phyloP scores from a whole-genome alignment of 345 rosid genomes.

The Geranium rotundifolium region DNA sequence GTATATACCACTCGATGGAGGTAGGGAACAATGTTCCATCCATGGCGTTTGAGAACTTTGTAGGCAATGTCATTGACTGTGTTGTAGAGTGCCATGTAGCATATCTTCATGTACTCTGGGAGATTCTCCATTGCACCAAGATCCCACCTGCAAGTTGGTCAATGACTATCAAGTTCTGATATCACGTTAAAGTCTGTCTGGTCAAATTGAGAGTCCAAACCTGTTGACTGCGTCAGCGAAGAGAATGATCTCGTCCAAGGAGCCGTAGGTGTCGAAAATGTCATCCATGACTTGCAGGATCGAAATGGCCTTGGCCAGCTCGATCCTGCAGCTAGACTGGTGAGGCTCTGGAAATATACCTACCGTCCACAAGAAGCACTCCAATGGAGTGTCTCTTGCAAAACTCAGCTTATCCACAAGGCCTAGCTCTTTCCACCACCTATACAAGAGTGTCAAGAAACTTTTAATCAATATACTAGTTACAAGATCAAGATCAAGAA shows the following conservation, averaged over 20 bases:
- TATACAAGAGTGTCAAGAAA: too few relatives aligned
- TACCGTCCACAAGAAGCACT: slow-evolving; percentile 18
- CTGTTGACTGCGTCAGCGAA: slow-evolving; percentile 16
- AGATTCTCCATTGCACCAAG: slow-evolving; percentile 17
- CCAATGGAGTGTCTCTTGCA: slow-evolving; percentile 20
- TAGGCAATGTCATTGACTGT: slow-evolving; percentile 19
- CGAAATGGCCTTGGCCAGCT: slow-evolving; percentile 14
- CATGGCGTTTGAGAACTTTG: slow-evolving; percentile 16
- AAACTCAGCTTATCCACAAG: slow-evolving; percentile 16
- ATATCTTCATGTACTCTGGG: slow-evolving; percentile 23
- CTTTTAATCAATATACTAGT: too few relatives aligned
- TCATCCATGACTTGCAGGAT: slow-evolving; percentile 19
- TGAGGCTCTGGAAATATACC: slow-evolving; percentile 16
- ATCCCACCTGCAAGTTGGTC: slow-evolving; percentile 14
- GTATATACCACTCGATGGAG: slow-evolving; percentile 16
- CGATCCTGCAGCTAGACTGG: slow-evolving; percentile 12
- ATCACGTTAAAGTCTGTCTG: background rate
- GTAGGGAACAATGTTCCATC: slow-evolving; percentile 12
- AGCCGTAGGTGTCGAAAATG: slow-evolving; percentile 18
- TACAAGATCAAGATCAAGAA: too few relatives aligned
- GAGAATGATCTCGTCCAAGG: slow-evolving; percentile 12
- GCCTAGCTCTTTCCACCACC: slow-evolving; percentile 22
- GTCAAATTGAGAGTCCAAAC: background rate
- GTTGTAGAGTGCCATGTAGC: slow-evolving; percentile 22
- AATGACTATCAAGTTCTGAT: too few relatives aligned